Evolutionary conservation across 208 protist genomes (phyloP), one percentile per base, ranked within the genome.

Genomic region (Leishmania turanica): DNA sequence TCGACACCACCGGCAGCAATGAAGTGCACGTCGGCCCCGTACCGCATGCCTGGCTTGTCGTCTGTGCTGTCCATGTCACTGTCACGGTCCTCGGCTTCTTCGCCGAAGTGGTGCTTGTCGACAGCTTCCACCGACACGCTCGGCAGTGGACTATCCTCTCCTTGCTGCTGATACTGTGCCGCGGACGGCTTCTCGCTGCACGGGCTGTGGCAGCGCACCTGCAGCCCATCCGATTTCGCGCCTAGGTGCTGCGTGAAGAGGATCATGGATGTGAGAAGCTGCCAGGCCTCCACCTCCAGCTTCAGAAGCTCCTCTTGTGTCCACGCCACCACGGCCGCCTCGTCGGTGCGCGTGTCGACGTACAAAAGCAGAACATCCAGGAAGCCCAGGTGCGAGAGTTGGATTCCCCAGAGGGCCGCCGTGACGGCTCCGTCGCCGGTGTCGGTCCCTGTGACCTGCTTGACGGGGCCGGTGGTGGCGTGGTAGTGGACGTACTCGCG

Each of bases 341-440:
- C 72, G 21, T 78, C 81, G 68, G 91, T 94, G 56, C 76, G 62
- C n/a, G 87, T 80, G 79, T 95, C 90, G 42, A 92, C 85, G 81
- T 97, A 95, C 62, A 91, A 45, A 4, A 97, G 81, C 74, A 97
- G 64, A 11, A 92, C 91, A 78, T 95, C 88, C 9, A 95, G 68
- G 64, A 92, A 93, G 53, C 93, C 93, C 21, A 91, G 70, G 19
- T 74, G 81, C 79, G 84, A 93, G 3, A 94, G 83, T 76, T 95
- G 77, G 21, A 85, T 65, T 34, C 71, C 77, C 77, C 77, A 82
- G 27, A 85, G 73, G 34, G 82, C 77, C 42, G 58, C 77, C 64
- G 82, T 81, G 69, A 82, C 82, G 9, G 51, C 77, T 37, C 79
- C 77, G n/a, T 81, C 71, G 49, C n/a, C 7, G 6, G 9, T n/a